A percentile compares a stretch with the other conserved stretches of the same genome.
Evolutionary conservation across 116 monocot species (phyloP).

Genomic region (Thalassia testudinum): DNA sequence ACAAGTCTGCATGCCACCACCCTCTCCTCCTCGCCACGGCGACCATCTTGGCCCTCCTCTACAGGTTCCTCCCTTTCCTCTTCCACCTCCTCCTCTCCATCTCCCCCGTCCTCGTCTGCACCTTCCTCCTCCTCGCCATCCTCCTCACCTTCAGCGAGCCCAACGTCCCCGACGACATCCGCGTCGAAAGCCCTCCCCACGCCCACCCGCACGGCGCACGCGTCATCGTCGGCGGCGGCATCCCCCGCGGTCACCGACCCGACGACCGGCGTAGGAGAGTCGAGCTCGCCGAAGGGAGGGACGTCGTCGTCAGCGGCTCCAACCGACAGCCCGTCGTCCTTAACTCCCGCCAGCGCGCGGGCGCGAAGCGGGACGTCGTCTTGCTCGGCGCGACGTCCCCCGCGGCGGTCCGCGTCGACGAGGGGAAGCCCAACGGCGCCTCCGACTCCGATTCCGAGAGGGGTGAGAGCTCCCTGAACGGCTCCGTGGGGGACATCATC

Average conservation of each 20-base stretch:
- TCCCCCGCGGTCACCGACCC: background rate
- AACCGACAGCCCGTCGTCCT: background rate
- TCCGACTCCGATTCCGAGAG: conserved; percentile 27
- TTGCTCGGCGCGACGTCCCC: background rate
- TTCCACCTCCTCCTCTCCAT: conserved; percentile 12
- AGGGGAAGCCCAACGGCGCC: conserved; percentile 5
- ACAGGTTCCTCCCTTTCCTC: conserved; percentile 22
- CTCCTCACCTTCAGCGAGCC: conserved; percentile 24
- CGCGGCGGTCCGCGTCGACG: background rate
- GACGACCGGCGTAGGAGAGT: background rate
- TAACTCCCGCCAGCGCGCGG: background rate
- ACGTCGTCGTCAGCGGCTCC: background rate
- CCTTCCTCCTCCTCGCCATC: conserved; percentile 29
- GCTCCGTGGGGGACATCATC: conserved; percentile 39
- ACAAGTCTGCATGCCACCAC: conserved; percentile 3
- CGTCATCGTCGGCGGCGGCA: background rate
- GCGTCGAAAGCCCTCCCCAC: background rate
- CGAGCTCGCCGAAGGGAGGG: background rate
- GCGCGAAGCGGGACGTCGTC: background rate
- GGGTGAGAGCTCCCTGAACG: conserved; percentile 37
- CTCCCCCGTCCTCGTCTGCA: conserved; percentile 28
- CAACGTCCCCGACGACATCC: background rate
- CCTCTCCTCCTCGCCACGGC: conserved; percentile 15
- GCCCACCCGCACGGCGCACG: no score
- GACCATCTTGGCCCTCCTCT: conserved; percentile 14